Evolutionary conservation across 768 basidiomycete species (phyloP), one percentile per base, ranked within the genome.

Genomic region (Amanita molliuscula): DNA sequence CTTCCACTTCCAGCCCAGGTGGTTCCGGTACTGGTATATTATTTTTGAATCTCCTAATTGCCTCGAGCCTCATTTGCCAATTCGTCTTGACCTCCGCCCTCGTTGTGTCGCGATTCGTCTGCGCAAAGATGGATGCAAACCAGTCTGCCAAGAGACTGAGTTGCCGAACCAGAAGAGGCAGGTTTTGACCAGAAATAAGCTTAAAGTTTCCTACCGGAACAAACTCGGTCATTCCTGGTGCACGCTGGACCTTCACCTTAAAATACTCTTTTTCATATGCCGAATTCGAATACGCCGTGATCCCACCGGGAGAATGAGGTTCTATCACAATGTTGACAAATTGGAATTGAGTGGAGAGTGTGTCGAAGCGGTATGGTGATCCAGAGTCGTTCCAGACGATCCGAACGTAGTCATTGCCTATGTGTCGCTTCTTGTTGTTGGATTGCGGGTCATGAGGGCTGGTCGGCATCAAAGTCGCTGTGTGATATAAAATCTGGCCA

Each of bases 331-430:
- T 90, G 68, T 98, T 98, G 60, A 97, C 81, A 61, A 95, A 97
- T 62, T 97, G 94, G 73, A 95, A 99, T 60, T 90, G 82, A 7
- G 95, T 95, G 20, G 77, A 69, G 49, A 99, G 75, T 6, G 94
- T 98, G 67, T 96, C 89, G 62, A 97, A 96, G 46, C 71, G 77
- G 66, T 96, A 98, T 3, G 84, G 79, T 21, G 67, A 58, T n/a
- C 94, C 94, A 9, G 91, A 91, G 61, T 98, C 95, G 67, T 99
- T 99, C 88, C 91, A 99, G 54, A 99, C 78, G 64, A 99, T 92
- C 50, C 92, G 84, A 57, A 97, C 88, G 52, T 79, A 90, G 68
- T 97, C 95, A 65, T 99, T 99, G 31, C 96, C 96, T 48, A 99
- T 92, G 62, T 96, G 90, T 33, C 85, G 75, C 65, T 98, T 98